Percentiles rank a stretch among this genome's conserved stretches.
phyloP scores from a whole-genome alignment of 2,329 filamentous ascomycete species.

The Cercospora nicotianae region DNA sequence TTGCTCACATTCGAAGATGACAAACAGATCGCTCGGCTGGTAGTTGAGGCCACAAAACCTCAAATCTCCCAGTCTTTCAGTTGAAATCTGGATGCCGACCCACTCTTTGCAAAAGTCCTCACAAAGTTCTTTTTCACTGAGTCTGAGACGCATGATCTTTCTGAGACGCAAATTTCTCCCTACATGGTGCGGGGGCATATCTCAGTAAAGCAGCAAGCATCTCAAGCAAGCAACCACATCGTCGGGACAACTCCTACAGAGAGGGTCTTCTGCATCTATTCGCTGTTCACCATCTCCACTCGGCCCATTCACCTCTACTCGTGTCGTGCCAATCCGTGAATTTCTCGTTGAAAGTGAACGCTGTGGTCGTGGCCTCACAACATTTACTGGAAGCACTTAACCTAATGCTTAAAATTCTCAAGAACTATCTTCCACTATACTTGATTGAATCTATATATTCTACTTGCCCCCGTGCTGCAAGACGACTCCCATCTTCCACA shows the following conservation, averaged over 20 bases:
- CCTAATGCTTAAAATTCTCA: background rate
- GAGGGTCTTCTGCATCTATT: background rate
- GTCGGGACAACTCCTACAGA: background rate
- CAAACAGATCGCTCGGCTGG: background rate
- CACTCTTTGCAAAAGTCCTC: background rate
- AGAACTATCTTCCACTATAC: background rate
- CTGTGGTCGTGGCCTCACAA: background rate
- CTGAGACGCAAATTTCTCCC: background rate
- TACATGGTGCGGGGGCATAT: background rate
- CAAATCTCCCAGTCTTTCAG: background rate
- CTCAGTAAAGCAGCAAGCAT: background rate
- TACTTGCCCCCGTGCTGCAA: background rate
- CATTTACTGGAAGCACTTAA: background rate
- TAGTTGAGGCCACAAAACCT: background rate
- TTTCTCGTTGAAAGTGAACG: background rate
- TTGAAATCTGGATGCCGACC: background rate
- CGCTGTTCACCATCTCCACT: background rate
- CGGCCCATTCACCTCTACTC: background rate
- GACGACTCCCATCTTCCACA: background rate
- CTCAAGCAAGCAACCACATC: background rate
- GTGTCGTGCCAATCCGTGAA: background rate
- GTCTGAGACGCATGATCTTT: background rate
- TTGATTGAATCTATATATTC: background rate
- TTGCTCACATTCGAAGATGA: constrained; percentile 4
- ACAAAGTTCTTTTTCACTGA: background rate